Percentiles rank a stretch among this genome's conserved stretches.
phyloP scores from a whole-genome alignment of 2,329 filamentous ascomycete genomes.

The Ramularia collo-cygni region DNA sequence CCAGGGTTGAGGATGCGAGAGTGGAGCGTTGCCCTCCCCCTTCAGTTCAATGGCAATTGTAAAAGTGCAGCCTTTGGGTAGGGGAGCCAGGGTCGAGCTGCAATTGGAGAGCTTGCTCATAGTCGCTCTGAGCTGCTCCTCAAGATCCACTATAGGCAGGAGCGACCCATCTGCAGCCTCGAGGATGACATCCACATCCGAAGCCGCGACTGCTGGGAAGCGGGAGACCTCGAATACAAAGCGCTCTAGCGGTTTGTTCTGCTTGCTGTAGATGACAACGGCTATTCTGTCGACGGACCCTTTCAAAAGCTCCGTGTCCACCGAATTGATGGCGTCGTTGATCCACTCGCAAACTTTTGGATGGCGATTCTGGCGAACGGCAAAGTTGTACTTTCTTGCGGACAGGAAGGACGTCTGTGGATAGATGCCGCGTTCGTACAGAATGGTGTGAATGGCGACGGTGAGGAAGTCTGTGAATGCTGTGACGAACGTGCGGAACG shows the following conservation, averaged over 20 bases:
- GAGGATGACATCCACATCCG: constrained; percentile 47
- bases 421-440: constrained; percentile 77
- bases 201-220: constrained; percentile 45
- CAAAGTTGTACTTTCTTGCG: constrained; percentile 72
- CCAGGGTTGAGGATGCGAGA: constrained; percentile 51
- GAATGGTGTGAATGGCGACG: constrained; percentile 75
- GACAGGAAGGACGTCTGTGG: constrained; percentile 70
- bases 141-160: constrained; percentile 47
- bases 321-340: constrained; percentile 67
- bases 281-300: constrained; percentile 49
- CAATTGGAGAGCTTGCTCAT: constrained; percentile 57
- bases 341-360: constrained; percentile 82
- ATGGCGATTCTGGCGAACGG: constrained; percentile 79
- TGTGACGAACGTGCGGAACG: constrained; percentile 53
- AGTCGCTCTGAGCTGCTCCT: constrained; percentile 65
- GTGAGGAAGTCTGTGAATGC: constrained; percentile 75
- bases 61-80: constrained; percentile 64
- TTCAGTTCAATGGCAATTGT: constrained; percentile 69
- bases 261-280: constrained; percentile 49
- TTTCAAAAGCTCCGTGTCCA: constrained; percentile 61
- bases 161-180: constrained; percentile 30
- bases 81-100: constrained; percentile 48
- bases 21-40: constrained; percentile 47
- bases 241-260: constrained; percentile 50
- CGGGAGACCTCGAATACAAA: constrained; percentile 54